Evolutionary conservation across 2,329 filamentous ascomycete species (phyloP).

Genomic region (Endoconidiophora laricicola): DNA sequence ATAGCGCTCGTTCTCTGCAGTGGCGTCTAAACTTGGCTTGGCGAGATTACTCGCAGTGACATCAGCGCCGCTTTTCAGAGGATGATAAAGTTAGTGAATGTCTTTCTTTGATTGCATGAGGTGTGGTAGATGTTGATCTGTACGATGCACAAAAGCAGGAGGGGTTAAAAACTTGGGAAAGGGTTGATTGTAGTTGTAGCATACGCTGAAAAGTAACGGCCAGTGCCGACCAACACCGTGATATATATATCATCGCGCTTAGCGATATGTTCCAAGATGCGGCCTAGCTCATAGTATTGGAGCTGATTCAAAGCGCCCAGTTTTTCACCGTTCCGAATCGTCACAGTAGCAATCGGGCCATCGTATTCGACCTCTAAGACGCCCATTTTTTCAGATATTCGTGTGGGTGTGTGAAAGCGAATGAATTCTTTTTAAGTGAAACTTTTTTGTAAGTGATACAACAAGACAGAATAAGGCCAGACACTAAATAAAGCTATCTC

Average conservation of each 20-base stretch:
- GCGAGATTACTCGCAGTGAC: conserved; percentile 1
- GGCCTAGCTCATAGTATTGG: conserved; percentile 63
- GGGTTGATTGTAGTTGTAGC: conserved; percentile 17
- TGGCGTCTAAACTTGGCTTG: not conserved
- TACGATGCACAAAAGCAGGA: not conserved
- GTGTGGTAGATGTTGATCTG: no score
- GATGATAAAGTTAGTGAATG: not conserved
- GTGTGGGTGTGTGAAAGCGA: not conserved
- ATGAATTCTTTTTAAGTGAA: no score
- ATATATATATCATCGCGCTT: conserved; percentile 64
- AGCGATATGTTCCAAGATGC: conserved; percentile 61
- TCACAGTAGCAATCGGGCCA: conserved; percentile 50
- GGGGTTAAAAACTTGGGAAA: not conserved
- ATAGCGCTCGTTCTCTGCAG: conserved; percentile 1
- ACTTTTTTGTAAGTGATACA: no score
- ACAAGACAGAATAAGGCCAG: no score
- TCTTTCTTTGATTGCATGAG: no score
- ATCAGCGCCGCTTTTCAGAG: conserved; percentile 8
- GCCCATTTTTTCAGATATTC: conserved; percentile 7
- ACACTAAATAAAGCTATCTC: no score
- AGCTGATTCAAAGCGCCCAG: conserved; percentile 63
- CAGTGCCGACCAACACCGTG: conserved; percentile 70
- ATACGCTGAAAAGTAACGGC: conserved; percentile 79
- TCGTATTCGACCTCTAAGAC: conserved; percentile 25
- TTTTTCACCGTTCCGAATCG: conserved; percentile 69